Conservation (phyloP, 495 filamentous ascomycete genomes). For the Sordaria brevicollis region DNA sequence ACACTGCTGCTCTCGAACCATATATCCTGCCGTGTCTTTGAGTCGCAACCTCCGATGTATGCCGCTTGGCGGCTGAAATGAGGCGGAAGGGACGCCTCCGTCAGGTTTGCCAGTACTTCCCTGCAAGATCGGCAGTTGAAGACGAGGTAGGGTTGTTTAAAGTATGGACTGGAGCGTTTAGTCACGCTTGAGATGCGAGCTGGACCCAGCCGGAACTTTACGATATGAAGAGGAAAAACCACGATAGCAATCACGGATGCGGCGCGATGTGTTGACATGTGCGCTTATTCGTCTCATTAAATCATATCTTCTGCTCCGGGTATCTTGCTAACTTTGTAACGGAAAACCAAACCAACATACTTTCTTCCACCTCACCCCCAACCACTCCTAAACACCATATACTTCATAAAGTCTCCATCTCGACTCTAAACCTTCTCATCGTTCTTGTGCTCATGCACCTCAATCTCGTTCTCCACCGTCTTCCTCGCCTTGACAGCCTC, state of each 20-base stretch:
- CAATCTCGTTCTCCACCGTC: constrained; percentile 2
- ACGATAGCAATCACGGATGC: background rate
- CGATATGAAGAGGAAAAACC: too few relatives aligned
- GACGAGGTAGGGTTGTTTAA: too few relatives aligned
- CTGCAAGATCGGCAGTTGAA: too few relatives aligned
- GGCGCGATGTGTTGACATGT: background rate
- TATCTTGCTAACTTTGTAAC: background rate
- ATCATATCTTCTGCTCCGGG: background rate
- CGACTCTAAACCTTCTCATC: background rate
- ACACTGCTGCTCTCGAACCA: too few relatives aligned
- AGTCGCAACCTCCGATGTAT: background rate
- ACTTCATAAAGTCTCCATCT: background rate
- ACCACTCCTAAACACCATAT: background rate
- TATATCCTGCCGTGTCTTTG: too few relatives aligned
- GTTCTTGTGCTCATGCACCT: background rate
- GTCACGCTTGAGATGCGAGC: too few relatives aligned
- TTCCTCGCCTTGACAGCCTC: constrained; percentile 25
- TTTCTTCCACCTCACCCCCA: background rate
- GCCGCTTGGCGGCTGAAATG: background rate
- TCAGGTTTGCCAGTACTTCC: too few relatives aligned
- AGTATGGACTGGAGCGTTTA: too few relatives aligned
- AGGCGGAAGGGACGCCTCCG: background rate
- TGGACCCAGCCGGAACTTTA: too few relatives aligned
- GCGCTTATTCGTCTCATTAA: background rate
- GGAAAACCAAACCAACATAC: background rate